phyloP scores from a whole-genome alignment of 805 yeast species.

The Monosporozyma siamensis region DNA sequence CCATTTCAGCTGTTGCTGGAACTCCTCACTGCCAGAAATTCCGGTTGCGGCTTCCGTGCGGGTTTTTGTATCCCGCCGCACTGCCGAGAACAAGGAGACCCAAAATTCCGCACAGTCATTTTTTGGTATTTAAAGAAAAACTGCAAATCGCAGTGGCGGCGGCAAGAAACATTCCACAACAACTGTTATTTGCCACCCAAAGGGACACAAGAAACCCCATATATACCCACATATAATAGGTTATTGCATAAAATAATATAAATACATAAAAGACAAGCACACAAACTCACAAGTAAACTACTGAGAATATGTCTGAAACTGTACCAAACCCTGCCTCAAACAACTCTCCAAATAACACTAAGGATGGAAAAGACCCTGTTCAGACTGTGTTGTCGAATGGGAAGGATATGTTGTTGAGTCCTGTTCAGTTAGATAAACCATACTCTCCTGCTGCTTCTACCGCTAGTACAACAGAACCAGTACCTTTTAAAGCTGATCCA shows the following conservation, averaged over 20 bases:
- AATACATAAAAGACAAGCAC: neutral
- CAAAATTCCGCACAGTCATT: too few species aligned
- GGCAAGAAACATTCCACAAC: too few species aligned
- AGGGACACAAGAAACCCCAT: too few species aligned
- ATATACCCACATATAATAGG: too few species aligned
- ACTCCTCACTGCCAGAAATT: too few species aligned
- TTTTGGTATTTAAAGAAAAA: too few species aligned
- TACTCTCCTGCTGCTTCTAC: neutral
- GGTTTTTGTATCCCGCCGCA: too few species aligned
- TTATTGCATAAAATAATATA: neutral
- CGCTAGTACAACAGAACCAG: neutral
- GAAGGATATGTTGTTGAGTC: neutral
- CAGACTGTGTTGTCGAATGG: neutral
- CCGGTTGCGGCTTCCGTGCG: too few species aligned
- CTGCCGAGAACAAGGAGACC: too few species aligned
- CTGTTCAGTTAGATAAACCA: neutral
- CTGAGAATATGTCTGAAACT: neutral
- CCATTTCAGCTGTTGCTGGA: too few species aligned
- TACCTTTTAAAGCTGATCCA: neutral
- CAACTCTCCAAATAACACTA: neutral
- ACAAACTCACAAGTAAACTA: neutral
- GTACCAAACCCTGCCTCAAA: neutral
- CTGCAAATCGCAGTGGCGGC: too few species aligned
- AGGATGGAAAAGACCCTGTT: neutral
- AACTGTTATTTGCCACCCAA: too few species aligned